Base-by-base conservation (phyloP, 352 stramenopile species). In the Plasmopara halstedii region DNA sequence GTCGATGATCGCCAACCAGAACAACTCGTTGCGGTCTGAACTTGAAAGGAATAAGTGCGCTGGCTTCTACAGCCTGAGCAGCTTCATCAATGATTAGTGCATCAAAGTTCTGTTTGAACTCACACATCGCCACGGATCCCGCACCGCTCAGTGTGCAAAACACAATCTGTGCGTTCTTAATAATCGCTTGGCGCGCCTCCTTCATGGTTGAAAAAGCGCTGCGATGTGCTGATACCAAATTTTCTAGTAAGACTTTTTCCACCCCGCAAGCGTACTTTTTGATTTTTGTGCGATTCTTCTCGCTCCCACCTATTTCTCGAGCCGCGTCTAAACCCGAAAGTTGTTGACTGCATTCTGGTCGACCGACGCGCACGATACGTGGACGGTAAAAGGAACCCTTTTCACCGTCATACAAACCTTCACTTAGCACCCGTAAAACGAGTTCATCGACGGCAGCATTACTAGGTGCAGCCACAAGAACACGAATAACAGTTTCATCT, bases 41-140 rank as follows among this genome's bases (percentile, higher is more conserved):
- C 57, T 95, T 87, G 42, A 99, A 80, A n/a, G 95, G 95, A 62
- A 99, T 98, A 62, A 97, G 97, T 45, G 90, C 93, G 9, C 83
- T 96, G 7, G 87, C 88, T 60, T 99, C 96, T 19, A 99, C 72
- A 2, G 92, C 94, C 66, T 99, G 95, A 2, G 95, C 97, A 4
- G 95, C 96, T 63, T 99, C 96, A 59, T 99, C 96, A 42, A 99
- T 96, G 27, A 99, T 77, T 3, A 98, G 71, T 5, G 97, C 73
- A 62, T 99, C 96, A 56, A 99, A 99, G 23, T 93, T 67, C 20
- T 94, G 68, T 19, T 97, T 79, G 9, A 98, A 70, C 23, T 95
- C 78, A 50, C 83, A 95, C 50, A 92, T 86, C 2, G 69, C 67
- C 9, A 82, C 64, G 0, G 77, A 92, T 3, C 80, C 80, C 4